These are phyloP conservation scores for Parietaria judaica DNA, from an alignment of 306 rosid genomes.

Conservation along the genomic window DNA sequence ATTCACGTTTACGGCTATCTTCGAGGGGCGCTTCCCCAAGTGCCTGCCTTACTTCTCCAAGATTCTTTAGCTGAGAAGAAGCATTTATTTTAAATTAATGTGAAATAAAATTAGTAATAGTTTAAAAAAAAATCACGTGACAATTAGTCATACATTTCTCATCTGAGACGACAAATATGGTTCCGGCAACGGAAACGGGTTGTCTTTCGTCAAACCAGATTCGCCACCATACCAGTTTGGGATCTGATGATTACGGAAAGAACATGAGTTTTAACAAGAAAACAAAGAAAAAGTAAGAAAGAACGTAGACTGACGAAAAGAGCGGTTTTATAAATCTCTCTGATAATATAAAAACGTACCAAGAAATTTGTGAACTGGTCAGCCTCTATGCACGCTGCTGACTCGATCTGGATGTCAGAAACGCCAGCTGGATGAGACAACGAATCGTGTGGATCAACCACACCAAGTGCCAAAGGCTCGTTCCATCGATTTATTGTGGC, in stretches of 20 bases:
- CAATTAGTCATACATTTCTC: conserved; percentile 54
- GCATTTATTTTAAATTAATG: conserved; percentile 9
- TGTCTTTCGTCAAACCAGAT: conserved; percentile 59
- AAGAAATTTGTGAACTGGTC: conserved; percentile 81
- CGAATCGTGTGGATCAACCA: conserved; percentile 96
- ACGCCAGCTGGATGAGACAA: conserved; percentile 98
- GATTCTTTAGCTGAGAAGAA: conserved; percentile 52
- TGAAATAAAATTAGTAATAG: too few relatives aligned
- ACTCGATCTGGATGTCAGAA: conserved; percentile 83
- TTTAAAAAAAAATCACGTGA: conserved; percentile 5
- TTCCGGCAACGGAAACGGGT: conserved; percentile 77
- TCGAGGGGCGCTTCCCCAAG: conserved; percentile 82
- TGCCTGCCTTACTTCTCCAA: conserved; percentile 65
- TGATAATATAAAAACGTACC: conserved; percentile 31
- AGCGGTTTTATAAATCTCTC: neutral
- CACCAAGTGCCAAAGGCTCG: conserved; percentile 68
- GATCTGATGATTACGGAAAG: conserved; percentile 47
- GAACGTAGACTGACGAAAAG: neutral
- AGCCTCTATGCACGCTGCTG: conserved; percentile 61
- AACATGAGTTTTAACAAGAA: neutral
- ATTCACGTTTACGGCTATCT: conserved; percentile 76
- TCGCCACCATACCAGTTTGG: conserved; percentile 79
- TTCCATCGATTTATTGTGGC: conserved; percentile 75
- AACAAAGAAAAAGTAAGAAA: neutral
- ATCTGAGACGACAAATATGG: conserved; percentile 59